phyloP scores from a whole-genome alignment of 1,284 basidiomycete species.

The Boletus austroedulis region DNA sequence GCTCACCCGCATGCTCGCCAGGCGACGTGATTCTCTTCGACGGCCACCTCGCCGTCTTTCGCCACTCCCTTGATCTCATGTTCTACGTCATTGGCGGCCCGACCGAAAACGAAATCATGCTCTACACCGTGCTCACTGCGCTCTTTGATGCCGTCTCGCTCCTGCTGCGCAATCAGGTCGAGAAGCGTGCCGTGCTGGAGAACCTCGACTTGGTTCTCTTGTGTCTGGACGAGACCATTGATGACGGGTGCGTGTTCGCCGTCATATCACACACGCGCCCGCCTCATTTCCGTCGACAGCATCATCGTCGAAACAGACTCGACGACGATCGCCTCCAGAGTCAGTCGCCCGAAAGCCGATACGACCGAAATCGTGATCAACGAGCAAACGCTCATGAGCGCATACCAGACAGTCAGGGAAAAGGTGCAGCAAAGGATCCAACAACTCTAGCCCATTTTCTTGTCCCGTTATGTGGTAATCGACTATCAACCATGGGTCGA shows the following conservation, averaged over 20 bases:
- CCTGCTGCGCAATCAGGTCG: constrained; percentile 87
- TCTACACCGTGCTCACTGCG: constrained; percentile 78
- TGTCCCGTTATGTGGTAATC: too few relatives aligned
- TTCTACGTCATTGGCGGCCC: constrained; percentile 92
- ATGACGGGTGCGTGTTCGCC: constrained; percentile 80
- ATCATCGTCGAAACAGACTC: constrained; percentile 98
- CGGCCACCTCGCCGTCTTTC: constrained; percentile 89
- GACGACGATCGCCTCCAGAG: constrained; percentile 90
- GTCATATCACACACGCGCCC: neutral
- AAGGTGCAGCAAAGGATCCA: constrained; percentile 64
- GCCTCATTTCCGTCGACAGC: constrained; percentile 43
- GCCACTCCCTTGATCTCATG: constrained; percentile 91
- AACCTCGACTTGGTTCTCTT: constrained; percentile 92
- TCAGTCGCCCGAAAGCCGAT: constrained; percentile 90
- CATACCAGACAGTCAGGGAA: constrained; percentile 89
- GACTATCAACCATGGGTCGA: too few relatives aligned
- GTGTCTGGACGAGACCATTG: constrained; percentile 95
- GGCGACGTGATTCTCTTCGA: constrained; percentile 96
- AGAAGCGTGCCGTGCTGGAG: constrained; percentile 94
- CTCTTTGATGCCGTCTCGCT: constrained; percentile 86
- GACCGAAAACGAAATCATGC: constrained; percentile 95
- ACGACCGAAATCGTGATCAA: constrained; percentile 98
- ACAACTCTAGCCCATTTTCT: constrained; percentile 45
- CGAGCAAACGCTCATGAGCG: constrained; percentile 93
- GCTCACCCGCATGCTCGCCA: constrained; percentile 32